Evolutionary conservation across 2,329 filamentous ascomycete genomes (phyloP).

Genomic region (Ceratocystis cubensis): DNA sequence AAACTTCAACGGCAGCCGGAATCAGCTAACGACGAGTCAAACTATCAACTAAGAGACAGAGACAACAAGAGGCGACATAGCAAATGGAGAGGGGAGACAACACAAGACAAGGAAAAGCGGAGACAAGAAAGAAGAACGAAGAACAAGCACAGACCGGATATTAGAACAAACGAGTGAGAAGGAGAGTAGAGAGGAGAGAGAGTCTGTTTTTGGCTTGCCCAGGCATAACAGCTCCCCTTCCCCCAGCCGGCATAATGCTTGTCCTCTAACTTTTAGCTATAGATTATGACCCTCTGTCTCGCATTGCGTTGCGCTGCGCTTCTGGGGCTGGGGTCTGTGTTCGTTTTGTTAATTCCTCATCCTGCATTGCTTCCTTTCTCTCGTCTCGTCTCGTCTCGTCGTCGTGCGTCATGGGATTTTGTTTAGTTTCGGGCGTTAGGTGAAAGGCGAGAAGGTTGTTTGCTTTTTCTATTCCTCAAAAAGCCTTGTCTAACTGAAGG

Average conservation of each 20-base stretch:
- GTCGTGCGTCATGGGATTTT: neutral
- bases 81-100: neutral
- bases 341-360: neutral
- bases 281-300: too few relatives aligned
- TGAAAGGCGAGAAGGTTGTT: neutral
- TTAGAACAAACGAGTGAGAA: neutral
- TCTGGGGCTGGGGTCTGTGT: too few relatives aligned
- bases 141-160: conserved; percentile 3
- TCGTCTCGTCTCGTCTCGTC: neutral
- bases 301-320: too few relatives aligned
- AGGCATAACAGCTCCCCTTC: neutral
- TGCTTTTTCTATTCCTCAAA: neutral
- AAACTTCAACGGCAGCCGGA: neutral
- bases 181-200: neutral
- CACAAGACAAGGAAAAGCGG: neutral
- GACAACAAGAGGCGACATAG: neutral
- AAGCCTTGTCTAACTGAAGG: neutral
- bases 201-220: neutral
- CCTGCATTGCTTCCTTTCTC: neutral
- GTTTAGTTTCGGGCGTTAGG: neutral
- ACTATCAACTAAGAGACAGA: conserved; percentile 1
- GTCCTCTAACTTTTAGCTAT: neutral
- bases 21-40: conserved; percentile 9
- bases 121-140: neutral
- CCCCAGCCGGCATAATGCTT: neutral